A percentile compares a stretch with the other conserved stretches of the same genome.
Evolutionary conservation across 208 protist species (phyloP).

Genomic region (Zelonia costaricensis): DNA sequence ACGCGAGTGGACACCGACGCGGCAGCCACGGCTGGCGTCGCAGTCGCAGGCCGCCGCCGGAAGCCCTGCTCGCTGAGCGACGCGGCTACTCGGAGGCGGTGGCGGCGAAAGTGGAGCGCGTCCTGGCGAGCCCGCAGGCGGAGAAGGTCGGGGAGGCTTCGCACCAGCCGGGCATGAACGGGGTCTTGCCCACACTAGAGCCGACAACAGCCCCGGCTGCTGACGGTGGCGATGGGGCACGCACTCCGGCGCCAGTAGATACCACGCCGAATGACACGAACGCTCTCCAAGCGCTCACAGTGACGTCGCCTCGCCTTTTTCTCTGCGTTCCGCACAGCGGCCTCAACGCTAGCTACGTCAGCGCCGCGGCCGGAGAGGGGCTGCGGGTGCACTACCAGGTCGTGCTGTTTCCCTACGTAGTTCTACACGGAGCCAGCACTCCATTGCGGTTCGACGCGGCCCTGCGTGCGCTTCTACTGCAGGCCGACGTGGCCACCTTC

Average conservation of each 20-base stretch:
- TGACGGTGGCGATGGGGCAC: background rate
- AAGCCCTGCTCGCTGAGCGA: background rate
- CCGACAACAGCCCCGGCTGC: background rate
- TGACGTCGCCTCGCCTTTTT: background rate
- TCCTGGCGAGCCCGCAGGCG: slow-evolving; percentile 2
- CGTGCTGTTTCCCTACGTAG: slow-evolving; percentile 10
- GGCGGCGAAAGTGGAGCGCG: slow-evolving; percentile 9
- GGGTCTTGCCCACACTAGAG: background rate
- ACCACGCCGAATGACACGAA: too few species aligned
- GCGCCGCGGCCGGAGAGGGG: background rate
- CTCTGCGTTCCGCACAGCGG: slow-evolving; percentile 8
- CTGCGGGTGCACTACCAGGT: slow-evolving; percentile 21
- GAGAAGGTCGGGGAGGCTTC: slow-evolving; percentile 3
- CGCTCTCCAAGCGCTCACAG: too few species aligned
- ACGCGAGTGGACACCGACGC: too few species aligned
- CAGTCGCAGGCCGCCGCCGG: too few species aligned
- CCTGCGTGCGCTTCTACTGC: slow-evolving; percentile 4
- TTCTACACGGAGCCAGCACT: slow-evolving; percentile 1
- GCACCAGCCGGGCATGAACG: slow-evolving; percentile 1
- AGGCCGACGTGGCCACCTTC: slow-evolving; percentile 19
- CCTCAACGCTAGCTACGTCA: slow-evolving; percentile 10
- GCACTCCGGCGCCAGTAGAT: background rate
- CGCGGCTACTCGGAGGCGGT: background rate
- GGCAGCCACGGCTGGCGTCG: too few species aligned
- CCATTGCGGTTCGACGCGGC: slow-evolving; percentile 11